Evolutionary conservation across 164 flowering plant species (phyloP).

Genomic region (Berberis vulgaris): DNA sequence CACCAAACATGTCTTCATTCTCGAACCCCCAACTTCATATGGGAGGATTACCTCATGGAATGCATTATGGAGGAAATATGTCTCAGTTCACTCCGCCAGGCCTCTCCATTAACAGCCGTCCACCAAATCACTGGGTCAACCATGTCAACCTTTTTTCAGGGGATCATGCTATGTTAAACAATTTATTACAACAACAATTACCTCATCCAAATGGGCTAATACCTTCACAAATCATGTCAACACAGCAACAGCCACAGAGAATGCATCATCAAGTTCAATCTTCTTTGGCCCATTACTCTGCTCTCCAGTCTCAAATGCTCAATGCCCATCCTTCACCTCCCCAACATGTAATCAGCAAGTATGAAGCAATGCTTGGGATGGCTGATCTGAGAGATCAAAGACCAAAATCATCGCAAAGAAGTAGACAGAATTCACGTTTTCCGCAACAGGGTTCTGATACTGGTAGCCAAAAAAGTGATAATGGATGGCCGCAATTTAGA

Average conservation of each 20-base stretch:
- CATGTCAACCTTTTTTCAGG: conserved; percentile 6
- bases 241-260: conserved; percentile 53
- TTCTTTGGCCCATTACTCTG: conserved; percentile 51
- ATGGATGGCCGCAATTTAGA: conserved; percentile 53
- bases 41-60: conserved; percentile 48
- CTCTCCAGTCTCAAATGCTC: conserved; percentile 55
- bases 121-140: conserved; percentile 40
- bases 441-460: conserved; percentile 55
- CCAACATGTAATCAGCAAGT: conserved; percentile 25
- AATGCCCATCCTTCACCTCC: conserved; percentile 34
- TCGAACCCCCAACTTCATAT: conserved; percentile 48
- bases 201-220: conserved; percentile 56
- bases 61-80: conserved; percentile 43
- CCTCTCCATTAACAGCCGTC: conserved; percentile 32
- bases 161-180: conserved; percentile 52
- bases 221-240: conserved; percentile 44
- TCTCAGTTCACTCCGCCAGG: conserved; percentile 38
- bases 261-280: conserved; percentile 49
- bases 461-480: conserved; percentile 52
- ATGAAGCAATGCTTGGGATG: conserved; percentile 36
- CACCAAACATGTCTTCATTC: conserved; percentile 45
- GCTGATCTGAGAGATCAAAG: conserved; percentile 54
- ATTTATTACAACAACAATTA: conserved; percentile 42
- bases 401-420: conserved; percentile 46
- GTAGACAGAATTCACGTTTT: conserved; percentile 42